Evolutionary conservation across 2,329 filamentous ascomycete species (phyloP), one percentile per base, ranked within the genome.

Genomic region (Sarocladium kiliense): DNA sequence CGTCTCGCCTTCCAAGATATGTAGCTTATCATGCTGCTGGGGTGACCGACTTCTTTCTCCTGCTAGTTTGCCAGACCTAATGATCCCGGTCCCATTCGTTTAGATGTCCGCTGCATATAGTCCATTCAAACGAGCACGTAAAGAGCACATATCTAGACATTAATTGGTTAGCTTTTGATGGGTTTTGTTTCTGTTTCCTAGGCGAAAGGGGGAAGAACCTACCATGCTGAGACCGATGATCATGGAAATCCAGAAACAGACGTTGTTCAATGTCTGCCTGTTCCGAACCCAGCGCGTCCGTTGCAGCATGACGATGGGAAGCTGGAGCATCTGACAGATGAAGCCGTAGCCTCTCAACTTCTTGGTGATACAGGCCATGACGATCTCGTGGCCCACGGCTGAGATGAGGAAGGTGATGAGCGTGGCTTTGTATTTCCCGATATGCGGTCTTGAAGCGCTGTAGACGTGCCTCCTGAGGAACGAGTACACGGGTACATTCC

Each of bases 341-440:
- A 97, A 96, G 10, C 93, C 94, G 66, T 97, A 99, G 12, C 94
- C 94, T 36, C 94, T 78, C 45, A 97, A 78, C 75, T 99, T 97
- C 77, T 97, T 93, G 25, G 92, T 97, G 68, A 99, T 97, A 70
- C 93, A 97, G 7, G 89, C 91, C 89, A 99, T 96, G 64, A 99
- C 89, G 56, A 99, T 81, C 71, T 99, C 94, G 68, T 97, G 94
- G 16, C 91, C 91, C 21, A 96, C 67, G 34, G 94, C 90, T 57
- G 87, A 92, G 64, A 97, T 88, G 56, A 97, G 74, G 66, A 99
- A 97, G 0, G 94, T 97, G 62, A 96, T 89, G 58, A 91, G 74
- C 25, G 92, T 97, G 25, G 94, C 92, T 56, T 87, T 77, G 16
- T 81, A 79, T 56, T 86, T 84, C 19, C 90, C 92, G 64, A 95